Conservation (phyloP, 2,329 filamentous ascomycete genomes). For the Venturia carpophila region DNA sequence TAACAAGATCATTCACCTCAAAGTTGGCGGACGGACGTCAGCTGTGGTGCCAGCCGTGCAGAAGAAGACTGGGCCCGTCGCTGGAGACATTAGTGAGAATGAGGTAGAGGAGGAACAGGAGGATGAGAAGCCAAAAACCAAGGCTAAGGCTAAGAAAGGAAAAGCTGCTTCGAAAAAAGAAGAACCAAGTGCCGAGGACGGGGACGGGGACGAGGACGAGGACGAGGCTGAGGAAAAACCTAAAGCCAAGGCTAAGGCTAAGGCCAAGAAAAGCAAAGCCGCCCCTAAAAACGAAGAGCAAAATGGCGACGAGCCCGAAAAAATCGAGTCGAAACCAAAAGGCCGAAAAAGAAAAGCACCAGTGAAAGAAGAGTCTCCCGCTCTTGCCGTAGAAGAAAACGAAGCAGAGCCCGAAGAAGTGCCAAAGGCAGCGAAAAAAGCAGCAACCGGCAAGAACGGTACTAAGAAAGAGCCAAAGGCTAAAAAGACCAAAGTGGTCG, state of each 20-base stretch:
- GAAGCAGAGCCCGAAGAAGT: slow-evolving; percentile 19
- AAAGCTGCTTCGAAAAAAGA: not conserved
- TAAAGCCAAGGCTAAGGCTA: not conserved
- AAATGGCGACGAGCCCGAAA: slow-evolving; percentile 17
- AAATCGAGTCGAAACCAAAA: slow-evolving; percentile 10
- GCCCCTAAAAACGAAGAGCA: not conserved
- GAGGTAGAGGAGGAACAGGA: slow-evolving; percentile 25
- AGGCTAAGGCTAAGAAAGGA: not conserved
- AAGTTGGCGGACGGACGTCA: slow-evolving; percentile 83
- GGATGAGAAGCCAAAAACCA: slow-evolving; percentile 21
- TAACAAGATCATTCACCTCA: slow-evolving; percentile 76
- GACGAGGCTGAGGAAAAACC: slow-evolving; percentile 22
- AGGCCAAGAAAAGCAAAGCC: slow-evolving; percentile 5
- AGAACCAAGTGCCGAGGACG: slow-evolving; percentile 15
- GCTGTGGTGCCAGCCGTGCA: slow-evolving; percentile 80
- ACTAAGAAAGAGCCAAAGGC: slow-evolving; percentile 17
- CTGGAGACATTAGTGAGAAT: slow-evolving; percentile 42
- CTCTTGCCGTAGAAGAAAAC: slow-evolving; percentile 6
- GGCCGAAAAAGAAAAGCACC: slow-evolving; percentile 9
- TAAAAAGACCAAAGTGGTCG: slow-evolving; percentile 16
- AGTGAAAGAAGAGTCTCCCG: not conserved
- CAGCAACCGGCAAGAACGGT: slow-evolving; percentile 19
- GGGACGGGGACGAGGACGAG: slow-evolving; percentile 8
- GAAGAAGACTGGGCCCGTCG: slow-evolving; percentile 64
- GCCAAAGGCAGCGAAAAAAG: slow-evolving; percentile 13